A percentile compares a stretch with the other conserved stretches of the same genome.
Evolutionary conservation across 2,329 filamentous ascomycete species (phyloP).

Genomic region (Parafenestella ontariensis): DNA sequence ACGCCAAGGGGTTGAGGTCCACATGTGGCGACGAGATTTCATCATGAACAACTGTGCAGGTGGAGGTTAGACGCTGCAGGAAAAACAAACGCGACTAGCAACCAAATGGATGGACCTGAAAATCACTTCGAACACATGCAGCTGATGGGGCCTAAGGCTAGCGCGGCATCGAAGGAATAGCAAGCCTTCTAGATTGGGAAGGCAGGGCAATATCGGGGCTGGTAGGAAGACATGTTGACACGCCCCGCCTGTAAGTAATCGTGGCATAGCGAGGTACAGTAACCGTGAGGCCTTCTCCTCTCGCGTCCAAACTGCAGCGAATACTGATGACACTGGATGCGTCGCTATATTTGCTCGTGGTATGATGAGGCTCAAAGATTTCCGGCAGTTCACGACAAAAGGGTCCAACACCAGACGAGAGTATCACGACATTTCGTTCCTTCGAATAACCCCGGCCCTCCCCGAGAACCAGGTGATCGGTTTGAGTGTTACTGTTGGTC

Average conservation of each 20-base stretch:
- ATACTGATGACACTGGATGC: too few relatives aligned
- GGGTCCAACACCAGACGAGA: background rate
- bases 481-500: constrained; percentile 2
- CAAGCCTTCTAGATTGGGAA: constrained; percentile 2
- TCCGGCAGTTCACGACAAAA: background rate
- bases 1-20: background rate
- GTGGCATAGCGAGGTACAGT: background rate
- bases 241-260: background rate
- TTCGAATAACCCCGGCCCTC: background rate
- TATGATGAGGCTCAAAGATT: background rate
- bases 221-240: background rate
- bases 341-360: background rate
- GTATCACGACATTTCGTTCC: background rate
- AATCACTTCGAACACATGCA: constrained; percentile 5
- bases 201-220: background rate
- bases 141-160: background rate
- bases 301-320: too few relatives aligned
- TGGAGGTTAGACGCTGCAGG: background rate
- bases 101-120: background rate
- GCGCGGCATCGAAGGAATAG: background rate
- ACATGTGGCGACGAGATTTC: constrained; percentile 1
- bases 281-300: background rate
- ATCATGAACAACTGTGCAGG: constrained; percentile 3
- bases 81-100: background rate
- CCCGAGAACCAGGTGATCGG: constrained; percentile 8